Base-by-base conservation (phyloP, 2,329 filamentous ascomycete species). In the Ophiostoma montium region DNA sequence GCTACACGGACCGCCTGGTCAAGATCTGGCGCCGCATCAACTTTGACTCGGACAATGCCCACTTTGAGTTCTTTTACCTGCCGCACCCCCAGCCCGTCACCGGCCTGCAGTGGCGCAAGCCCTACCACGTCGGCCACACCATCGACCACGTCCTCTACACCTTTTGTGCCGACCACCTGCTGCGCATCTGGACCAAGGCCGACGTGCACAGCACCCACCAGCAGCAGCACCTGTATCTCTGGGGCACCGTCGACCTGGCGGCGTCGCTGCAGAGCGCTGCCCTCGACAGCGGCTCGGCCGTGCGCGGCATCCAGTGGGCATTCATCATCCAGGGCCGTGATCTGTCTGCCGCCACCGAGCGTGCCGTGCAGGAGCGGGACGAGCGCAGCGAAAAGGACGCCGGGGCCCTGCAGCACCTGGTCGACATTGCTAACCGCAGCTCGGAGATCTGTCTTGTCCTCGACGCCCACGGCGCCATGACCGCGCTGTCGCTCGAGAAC, bases 11-110 rank as follows among this genome's bases (percentile, higher is more conserved):
- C 63, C 75, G 82, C 47, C 68, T 96, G 18, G 80, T 94, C 56
- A 96, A 98, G 66, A 76, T 96, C 58, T 98, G 94, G 92, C 79
- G 88, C 54, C 77, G 90, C 48, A 69, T 94, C 21, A 84, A 84
- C 9, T 95, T 90, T 61, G 87, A 87, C 13, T 75, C 79, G 1
- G 82, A 87, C 51, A 84, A 94, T 57, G 83, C 87, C 35, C 76
- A 84, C 50, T 96, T 96, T 64, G 90, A 96, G 58, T 82, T 94
- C 58, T 81, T 82, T 27, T 96, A 96, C 64, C 77, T 98, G 2
- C 72, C 80, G n/a, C 92, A 98, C 62, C 86, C 87, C 1, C 72
- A 76, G 23, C 67, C 82, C 1, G 80, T 98, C n/a, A 90, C 86
- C 3, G 80, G 78, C 52, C 67, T 95, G 52, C 82, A 90, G 61